phyloP scores from a whole-genome alignment of 2,329 filamentous ascomycete genomes.

The Phialemoniopsis sp. region DNA sequence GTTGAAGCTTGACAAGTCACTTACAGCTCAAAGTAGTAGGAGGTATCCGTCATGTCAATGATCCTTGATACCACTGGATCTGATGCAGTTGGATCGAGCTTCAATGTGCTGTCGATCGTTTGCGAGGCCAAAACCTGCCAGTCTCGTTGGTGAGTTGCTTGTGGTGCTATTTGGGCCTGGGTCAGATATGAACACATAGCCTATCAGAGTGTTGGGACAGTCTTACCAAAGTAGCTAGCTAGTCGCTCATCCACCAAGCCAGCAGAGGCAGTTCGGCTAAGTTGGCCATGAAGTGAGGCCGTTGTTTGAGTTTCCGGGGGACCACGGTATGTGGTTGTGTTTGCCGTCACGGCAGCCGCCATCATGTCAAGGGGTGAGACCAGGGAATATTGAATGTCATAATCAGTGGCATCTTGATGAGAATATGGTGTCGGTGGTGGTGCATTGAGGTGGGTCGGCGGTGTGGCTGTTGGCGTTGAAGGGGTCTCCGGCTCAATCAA shows the following conservation, averaged over 20 bases:
- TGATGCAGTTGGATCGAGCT: constrained; percentile 13
- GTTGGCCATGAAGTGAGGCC: too few species aligned
- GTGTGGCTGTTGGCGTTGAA: background rate
- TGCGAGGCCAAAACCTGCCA: constrained; percentile 15
- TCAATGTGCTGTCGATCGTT: constrained; percentile 13
- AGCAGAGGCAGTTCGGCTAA: too few species aligned
- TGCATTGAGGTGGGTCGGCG: constrained; percentile 3
- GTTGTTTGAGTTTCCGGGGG: constrained; percentile 5
- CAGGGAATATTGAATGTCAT: constrained; percentile 9
- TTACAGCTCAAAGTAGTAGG: constrained; percentile 10
- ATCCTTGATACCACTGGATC: constrained; percentile 14
- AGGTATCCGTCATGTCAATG: constrained; percentile 13
- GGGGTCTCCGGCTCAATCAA: too few species aligned
- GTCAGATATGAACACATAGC: too few species aligned
- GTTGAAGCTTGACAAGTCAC: background rate
- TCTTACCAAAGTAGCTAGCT: constrained; percentile 10
- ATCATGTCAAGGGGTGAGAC: constrained; percentile 16
- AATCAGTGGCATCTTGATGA: constrained; percentile 3
- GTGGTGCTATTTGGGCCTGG: constrained; percentile 1
- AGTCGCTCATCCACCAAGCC: constrained; percentile 11
- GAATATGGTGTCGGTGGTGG: background rate
- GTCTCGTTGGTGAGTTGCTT: constrained; percentile 12
- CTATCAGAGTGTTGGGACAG: too few species aligned
- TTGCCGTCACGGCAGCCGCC: constrained; percentile 13
- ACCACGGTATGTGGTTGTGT: constrained; percentile 8